Conservation (phyloP, 108 stramenopile genomes). For the Cyclotella kingstonii region DNA sequence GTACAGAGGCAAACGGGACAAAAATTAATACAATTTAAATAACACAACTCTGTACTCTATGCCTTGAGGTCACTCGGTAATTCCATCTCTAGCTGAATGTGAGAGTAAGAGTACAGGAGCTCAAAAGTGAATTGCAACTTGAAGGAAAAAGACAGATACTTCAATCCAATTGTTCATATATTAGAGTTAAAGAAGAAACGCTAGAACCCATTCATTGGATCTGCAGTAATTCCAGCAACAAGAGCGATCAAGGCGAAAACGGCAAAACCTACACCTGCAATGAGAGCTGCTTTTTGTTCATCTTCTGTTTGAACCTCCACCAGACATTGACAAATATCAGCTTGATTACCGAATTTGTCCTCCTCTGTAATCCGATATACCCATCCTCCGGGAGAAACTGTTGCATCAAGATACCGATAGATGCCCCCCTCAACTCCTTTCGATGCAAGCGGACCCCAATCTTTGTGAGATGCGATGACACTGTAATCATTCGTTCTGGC, state of each 20-base stretch:
- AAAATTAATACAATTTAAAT: no score
- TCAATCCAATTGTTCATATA: not conserved
- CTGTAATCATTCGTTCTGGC: constrained; percentile 77
- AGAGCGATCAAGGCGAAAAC: constrained; percentile 60
- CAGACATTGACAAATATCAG: constrained; percentile 83
- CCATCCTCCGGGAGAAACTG: constrained; percentile 76
- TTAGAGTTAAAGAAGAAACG: not conserved
- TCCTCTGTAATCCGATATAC: constrained; percentile 86
- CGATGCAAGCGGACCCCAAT: constrained; percentile 75
- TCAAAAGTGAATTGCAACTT: no score
- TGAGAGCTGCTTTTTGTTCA: constrained; percentile 75
- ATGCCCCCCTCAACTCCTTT: constrained; percentile 76
- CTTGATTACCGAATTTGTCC: constrained; percentile 61
- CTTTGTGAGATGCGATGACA: constrained; percentile 64
- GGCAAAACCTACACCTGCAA: constrained; percentile 77
- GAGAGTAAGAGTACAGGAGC: no score
- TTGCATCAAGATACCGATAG: constrained; percentile 70
- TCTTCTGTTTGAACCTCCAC: constrained; percentile 87
- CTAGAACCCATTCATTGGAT: constrained; percentile 58
- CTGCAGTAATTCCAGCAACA: constrained; percentile 72
- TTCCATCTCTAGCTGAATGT: no score
- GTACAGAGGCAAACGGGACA: no score
- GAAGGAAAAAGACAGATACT: not conserved
- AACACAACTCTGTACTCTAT: no score
- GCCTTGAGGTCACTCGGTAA: no score